Evolutionary conservation across 2,329 filamentous ascomycete genomes (phyloP).

Genomic region (Alternaria viburni): DNA sequence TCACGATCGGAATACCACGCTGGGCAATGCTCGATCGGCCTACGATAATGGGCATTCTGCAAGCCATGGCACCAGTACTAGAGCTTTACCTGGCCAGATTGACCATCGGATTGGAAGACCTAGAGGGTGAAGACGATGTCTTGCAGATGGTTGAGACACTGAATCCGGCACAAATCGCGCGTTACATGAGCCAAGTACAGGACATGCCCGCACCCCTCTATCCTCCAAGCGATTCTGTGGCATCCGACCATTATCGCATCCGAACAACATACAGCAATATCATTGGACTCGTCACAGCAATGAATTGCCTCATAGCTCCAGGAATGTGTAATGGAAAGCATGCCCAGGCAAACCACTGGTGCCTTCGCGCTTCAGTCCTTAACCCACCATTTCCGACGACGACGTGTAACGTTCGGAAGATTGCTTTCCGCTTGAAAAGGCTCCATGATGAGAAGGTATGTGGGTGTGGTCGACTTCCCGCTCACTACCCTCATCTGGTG

Average conservation of each 20-base stretch:
- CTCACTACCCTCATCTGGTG: background rate
- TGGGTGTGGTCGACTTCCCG: background rate
- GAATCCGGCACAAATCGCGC: background rate
- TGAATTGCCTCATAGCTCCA: conserved; percentile 7
- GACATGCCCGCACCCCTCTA: background rate
- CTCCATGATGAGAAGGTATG: background rate
- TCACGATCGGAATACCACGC: conserved; percentile 1
- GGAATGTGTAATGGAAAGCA: background rate
- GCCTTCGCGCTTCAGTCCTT: background rate
- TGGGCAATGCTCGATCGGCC: background rate
- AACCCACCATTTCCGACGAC: background rate
- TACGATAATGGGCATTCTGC: background rate
- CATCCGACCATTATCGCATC: background rate
- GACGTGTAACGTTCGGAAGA: background rate
- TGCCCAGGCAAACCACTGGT: background rate
- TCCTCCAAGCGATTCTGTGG: too few species aligned
- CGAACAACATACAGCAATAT: conserved; percentile 4
- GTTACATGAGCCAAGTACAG: background rate
- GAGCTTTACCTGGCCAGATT: conserved; percentile 5
- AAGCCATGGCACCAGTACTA: background rate
- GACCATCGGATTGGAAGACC: conserved; percentile 2
- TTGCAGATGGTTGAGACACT: background rate
- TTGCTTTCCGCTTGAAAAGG: background rate
- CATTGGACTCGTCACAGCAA: background rate
- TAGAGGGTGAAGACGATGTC: background rate